Evolutionary conservation across 1,139 yeast species (phyloP).

Genomic region (Lodderomyces orthopsilosis): DNA sequence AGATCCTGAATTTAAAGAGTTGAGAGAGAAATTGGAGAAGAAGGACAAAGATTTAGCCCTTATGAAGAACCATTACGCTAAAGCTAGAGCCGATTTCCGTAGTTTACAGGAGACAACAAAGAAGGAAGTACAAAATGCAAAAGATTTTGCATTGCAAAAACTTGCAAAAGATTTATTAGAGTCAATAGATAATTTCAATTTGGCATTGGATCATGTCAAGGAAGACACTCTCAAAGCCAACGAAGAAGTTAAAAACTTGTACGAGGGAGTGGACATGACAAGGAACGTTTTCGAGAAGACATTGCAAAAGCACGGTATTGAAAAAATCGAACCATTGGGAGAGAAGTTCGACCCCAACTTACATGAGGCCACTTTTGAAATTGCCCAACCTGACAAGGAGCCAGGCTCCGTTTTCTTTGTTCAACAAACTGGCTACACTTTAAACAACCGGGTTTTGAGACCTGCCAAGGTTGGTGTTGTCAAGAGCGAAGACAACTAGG

Average conservation of each 20-base stretch:
- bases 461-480: constrained; percentile 98
- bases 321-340: constrained; percentile 79
- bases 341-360: constrained; percentile 85
- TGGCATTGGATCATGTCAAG: constrained; percentile 77
- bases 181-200: constrained; percentile 86
- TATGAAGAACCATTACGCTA: constrained; percentile 76
- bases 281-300: constrained; percentile 86
- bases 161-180: constrained; percentile 90
- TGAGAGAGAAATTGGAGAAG: constrained; percentile 54
- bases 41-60: constrained; percentile 83
- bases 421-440: constrained; percentile 85
- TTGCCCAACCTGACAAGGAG: constrained; percentile 84
- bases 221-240: constrained; percentile 59
- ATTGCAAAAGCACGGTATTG: constrained; percentile 73
- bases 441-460: constrained; percentile 85
- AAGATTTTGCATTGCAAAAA: constrained; percentile 87
- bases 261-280: constrained; percentile 91
- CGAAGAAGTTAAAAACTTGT: constrained; percentile 68
- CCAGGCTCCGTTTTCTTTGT: constrained; percentile 93
- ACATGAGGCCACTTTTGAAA: constrained; percentile 92
- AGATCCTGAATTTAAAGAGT: constrained; percentile 25
- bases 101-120: constrained; percentile 89
- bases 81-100: constrained; percentile 90
- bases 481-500: constrained; percentile 37
- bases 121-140: constrained; percentile 82